phyloP scores from a whole-genome alignment of 176 grass and related monocot species.

The Oryza meridionalis region DNA sequence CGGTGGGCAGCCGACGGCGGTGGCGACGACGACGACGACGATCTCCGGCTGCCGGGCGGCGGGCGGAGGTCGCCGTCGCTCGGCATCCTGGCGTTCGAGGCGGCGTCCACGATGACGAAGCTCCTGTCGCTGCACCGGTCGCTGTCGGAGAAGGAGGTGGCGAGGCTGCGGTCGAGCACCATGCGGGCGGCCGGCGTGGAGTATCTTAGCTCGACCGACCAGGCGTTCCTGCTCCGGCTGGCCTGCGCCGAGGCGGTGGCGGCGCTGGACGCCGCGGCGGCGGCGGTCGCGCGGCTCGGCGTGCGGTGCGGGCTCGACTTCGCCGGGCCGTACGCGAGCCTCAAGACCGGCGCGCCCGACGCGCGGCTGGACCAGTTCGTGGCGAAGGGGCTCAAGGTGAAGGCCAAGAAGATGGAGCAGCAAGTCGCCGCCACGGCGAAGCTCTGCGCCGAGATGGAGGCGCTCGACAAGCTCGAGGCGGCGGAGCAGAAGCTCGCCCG shows the following conservation, averaged over 20 bases:
- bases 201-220: slow-evolving; percentile 62
- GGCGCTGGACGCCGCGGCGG: slow-evolving; percentile 43
- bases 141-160: slow-evolving; percentile 45
- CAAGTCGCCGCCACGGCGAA: slow-evolving; percentile 40
- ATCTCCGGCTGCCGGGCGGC: slow-evolving; percentile 14
- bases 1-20: background rate
- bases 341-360: slow-evolving; percentile 40
- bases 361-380: slow-evolving; percentile 15
- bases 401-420: slow-evolving; percentile 48
- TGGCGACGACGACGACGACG: background rate
- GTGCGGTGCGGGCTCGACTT: slow-evolving; percentile 46
- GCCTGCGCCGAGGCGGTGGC: slow-evolving; percentile 51
- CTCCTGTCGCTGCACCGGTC: slow-evolving; percentile 56
- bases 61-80: slow-evolving; percentile 14
- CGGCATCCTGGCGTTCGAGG: slow-evolving; percentile 65
- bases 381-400: slow-evolving; percentile 6
- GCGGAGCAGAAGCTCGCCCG: slow-evolving; percentile 48
- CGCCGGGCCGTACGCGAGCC: slow-evolving; percentile 25
- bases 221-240: slow-evolving; percentile 51
- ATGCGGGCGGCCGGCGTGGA: slow-evolving; percentile 63
- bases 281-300: slow-evolving; percentile 39
- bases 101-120: slow-evolving; percentile 50
- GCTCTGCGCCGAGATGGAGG: slow-evolving; percentile 57
- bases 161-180: slow-evolving; percentile 43
- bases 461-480: slow-evolving; percentile 51